Conservation (phyloP, 2,329 filamentous ascomycete species). For the Arthrinium phaeospermum region DNA sequence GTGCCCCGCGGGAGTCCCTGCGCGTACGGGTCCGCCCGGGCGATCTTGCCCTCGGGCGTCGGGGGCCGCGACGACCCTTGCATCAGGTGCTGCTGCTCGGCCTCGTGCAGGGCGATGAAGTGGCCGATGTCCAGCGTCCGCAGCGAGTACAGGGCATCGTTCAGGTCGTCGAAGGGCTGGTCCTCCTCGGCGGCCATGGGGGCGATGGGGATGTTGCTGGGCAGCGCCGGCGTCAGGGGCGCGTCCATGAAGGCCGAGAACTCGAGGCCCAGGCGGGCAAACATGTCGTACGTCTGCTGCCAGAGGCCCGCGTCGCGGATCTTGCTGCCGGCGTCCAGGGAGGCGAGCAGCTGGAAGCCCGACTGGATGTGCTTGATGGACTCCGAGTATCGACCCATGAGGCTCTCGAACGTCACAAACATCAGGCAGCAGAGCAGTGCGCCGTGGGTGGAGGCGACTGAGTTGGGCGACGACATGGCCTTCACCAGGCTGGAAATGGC, state of each 20-base stretch:
- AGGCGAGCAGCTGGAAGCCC: conserved; percentile 1
- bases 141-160: conserved; percentile 4
- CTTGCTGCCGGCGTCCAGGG: background rate
- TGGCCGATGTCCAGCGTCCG: background rate
- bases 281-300: conserved; percentile 11
- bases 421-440: conserved; percentile 11
- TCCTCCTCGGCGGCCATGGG: background rate
- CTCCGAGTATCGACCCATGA: conserved; percentile 11
- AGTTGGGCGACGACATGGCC: conserved; percentile 9
- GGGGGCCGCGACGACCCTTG: background rate
- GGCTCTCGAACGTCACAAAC: conserved; percentile 12
- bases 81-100: background rate
- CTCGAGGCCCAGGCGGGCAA: conserved; percentile 9
- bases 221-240: background rate
- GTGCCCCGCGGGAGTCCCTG: background rate
- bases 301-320: background rate
- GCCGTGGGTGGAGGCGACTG: background rate
- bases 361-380: conserved; percentile 15
- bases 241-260: conserved; percentile 15
- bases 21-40: background rate
- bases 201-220: background rate
- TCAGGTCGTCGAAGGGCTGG: conserved; percentile 1
- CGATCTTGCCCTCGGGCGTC: background rate
- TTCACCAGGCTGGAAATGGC: conserved; percentile 17
- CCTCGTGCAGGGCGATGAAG: background rate